phyloP scores from a whole-genome alignment of 805 yeast genomes.

The Phaffomyces opuntiae region DNA sequence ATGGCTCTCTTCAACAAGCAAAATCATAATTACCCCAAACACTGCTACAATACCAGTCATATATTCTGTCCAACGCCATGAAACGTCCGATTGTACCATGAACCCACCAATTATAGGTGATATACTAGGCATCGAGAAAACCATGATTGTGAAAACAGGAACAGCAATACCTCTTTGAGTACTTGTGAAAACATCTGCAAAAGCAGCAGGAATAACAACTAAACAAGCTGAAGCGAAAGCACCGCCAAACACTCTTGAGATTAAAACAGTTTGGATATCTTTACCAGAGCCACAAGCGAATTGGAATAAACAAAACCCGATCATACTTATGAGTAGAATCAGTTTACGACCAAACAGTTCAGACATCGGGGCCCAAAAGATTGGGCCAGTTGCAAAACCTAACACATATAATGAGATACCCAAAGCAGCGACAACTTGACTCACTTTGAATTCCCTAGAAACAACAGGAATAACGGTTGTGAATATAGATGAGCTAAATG shows the following conservation, averaged over 20 bases:
- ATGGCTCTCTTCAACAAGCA: constrained; percentile 60
- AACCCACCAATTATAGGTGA: constrained; percentile 78
- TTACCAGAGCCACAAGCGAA: constrained; percentile 74
- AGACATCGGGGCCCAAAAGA: constrained; percentile 82
- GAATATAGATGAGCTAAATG: constrained; percentile 79
- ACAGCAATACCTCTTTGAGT: constrained; percentile 68
- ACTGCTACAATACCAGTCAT: constrained; percentile 58
- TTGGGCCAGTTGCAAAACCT: constrained; percentile 91
- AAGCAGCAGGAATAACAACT: constrained; percentile 80
- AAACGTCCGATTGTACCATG: constrained; percentile 48
- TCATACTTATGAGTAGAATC: constrained; percentile 47
- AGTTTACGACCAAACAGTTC: constrained; percentile 68
- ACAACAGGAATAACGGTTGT: constrained; percentile 52
- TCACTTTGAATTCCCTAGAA: constrained; percentile 47
- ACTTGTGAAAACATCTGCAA: constrained; percentile 73
- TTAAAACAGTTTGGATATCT: constrained; percentile 68
- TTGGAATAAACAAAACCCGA: constrained; percentile 52
- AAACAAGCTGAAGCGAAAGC: constrained; percentile 78
- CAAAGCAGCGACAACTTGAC: constrained; percentile 58
- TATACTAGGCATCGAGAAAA: constrained; percentile 71
- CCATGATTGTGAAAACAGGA: constrained; percentile 63
- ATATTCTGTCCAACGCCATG: constrained; percentile 86
- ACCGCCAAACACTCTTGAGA: constrained; percentile 77
- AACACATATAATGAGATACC: constrained; percentile 76
- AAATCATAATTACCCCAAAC: constrained; percentile 31